Conservation (phyloP, 192 early-diverging fungal genomes). For the Backusella psychrophila region DNA sequence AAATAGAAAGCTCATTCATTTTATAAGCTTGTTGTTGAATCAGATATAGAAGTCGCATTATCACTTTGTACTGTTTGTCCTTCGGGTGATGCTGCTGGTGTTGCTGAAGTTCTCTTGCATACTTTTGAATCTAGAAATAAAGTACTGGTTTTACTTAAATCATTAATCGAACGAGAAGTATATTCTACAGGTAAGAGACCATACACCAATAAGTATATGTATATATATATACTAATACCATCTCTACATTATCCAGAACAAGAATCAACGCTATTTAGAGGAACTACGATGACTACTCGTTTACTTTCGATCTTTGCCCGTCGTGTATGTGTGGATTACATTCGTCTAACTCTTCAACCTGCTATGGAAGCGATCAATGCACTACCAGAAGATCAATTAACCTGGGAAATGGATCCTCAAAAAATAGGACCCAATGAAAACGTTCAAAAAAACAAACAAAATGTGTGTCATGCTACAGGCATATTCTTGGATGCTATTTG, state of each 20-base stretch:
- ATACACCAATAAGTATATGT: no score
- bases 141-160: conserved; percentile 58
- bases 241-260: conserved; percentile 15
- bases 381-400: conserved; percentile 37
- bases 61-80: conserved; percentile 68
- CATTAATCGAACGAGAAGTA: conserved; percentile 67
- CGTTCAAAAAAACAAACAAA: conserved; percentile 67
- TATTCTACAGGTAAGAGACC: conserved; percentile 55
- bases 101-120: conserved; percentile 60
- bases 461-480: conserved; percentile 70
- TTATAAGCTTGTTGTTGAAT: conserved; percentile 45
- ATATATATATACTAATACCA: not conserved
- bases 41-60: conserved; percentile 60
- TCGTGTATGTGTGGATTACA: conserved; percentile 70
- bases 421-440: conserved; percentile 64
- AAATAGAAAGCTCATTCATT: not conserved
- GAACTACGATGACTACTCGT: conserved; percentile 86
- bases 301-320: conserved; percentile 79
- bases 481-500: conserved; percentile 80
- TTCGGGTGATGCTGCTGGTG: conserved; percentile 70
- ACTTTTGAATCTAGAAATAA: conserved; percentile 67
- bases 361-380: conserved; percentile 56
- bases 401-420: conserved; percentile 86
- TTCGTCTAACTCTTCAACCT: conserved; percentile 76
- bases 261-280: conserved; percentile 79